Percentiles rank a stretch among this genome's conserved stretches.
Evolutionary conservation across 1,284 basidiomycete species (phyloP).

Genomic region (Ustilago sp.): DNA sequence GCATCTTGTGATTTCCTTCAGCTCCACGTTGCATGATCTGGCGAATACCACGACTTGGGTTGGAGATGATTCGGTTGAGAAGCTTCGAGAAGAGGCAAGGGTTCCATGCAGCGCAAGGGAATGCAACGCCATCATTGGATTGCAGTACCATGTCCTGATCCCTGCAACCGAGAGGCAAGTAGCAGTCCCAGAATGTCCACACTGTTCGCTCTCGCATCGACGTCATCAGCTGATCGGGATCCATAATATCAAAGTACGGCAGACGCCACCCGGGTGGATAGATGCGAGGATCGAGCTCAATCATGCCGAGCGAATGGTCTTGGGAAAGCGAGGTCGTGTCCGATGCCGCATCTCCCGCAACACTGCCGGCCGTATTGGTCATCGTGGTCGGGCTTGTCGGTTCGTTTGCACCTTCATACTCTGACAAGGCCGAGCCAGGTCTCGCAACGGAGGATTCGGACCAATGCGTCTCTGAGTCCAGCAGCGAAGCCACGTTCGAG

Average conservation of each 20-base stretch:
- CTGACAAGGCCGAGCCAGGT: constrained; percentile 9
- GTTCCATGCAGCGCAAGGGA: constrained; percentile 49
- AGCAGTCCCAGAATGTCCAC: constrained; percentile 56
- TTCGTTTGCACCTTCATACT: constrained; percentile 11
- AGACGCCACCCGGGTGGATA: constrained; percentile 25
- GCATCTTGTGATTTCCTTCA: constrained; percentile 27
- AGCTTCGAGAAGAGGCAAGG: constrained; percentile 43
- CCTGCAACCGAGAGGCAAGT: constrained; percentile 42
- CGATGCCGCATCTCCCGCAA: constrained; percentile 12
- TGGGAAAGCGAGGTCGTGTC: constrained; percentile 13
- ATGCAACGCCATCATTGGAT: constrained; percentile 43
- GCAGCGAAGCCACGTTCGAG: constrained; percentile 22
- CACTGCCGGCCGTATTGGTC: constrained; percentile 13
- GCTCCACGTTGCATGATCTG: constrained; percentile 20
- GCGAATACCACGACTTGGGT: constrained; percentile 18
- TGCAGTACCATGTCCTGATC: constrained; percentile 46
- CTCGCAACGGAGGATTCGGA: constrained; percentile 11
- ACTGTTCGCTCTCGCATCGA: constrained; percentile 34
- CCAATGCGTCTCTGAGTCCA: constrained; percentile 18
- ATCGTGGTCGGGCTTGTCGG: constrained; percentile 24
- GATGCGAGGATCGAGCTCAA: constrained; percentile 23
- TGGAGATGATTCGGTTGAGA: constrained; percentile 28
- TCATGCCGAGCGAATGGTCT: constrained; percentile 8
- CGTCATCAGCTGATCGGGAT: constrained; percentile 30
- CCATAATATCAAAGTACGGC: constrained; percentile 35